Evolutionary conservation across 495 filamentous ascomycete genomes (phyloP).

Genomic region (Hyaloscypha variabilis): DNA sequence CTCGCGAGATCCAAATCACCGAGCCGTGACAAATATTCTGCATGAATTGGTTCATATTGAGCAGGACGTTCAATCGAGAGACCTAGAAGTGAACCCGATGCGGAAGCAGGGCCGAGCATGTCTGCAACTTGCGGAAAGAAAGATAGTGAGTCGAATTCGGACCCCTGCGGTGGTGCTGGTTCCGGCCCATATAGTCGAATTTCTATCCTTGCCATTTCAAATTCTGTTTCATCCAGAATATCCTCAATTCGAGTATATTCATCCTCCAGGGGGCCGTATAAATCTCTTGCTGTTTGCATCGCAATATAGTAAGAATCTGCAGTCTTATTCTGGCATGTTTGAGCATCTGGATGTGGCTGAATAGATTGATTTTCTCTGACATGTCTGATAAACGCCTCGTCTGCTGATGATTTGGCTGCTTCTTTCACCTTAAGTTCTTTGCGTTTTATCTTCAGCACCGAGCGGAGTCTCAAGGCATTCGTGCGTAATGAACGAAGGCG

Average conservation of each 20-base stretch:
- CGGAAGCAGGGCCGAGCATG: neutral
- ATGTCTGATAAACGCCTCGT: constrained; percentile 18
- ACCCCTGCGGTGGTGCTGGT: neutral
- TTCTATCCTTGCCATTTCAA: constrained; percentile 21
- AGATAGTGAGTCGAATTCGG: neutral
- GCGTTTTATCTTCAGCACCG: constrained; percentile 6
- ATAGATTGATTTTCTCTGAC: constrained; percentile 1
- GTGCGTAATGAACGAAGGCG: constrained; percentile 9
- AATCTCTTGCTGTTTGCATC: constrained; percentile 19
- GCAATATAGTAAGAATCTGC: constrained; percentile 8
- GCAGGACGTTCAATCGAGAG: neutral
- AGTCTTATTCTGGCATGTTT: neutral
- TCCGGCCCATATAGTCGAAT: constrained; percentile 13
- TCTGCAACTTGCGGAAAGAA: neutral
- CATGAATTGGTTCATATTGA: constrained; percentile 17
- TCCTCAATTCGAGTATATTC: constrained; percentile 19
- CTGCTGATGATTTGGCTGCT: constrained; percentile 6
- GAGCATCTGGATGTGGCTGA: neutral
- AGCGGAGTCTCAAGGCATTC: constrained; percentile 8
- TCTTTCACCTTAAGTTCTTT: constrained; percentile 13
- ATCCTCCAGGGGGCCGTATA: constrained; percentile 23
- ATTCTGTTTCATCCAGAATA: constrained; percentile 15
- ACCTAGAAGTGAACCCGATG: neutral
- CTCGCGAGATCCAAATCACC: constrained; percentile 24
- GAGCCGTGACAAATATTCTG: constrained; percentile 15